Evolutionary conservation across 2,329 filamentous ascomycete genomes (phyloP), one percentile per base, ranked within the genome.

Genomic region (Pseudonectria buxi): DNA sequence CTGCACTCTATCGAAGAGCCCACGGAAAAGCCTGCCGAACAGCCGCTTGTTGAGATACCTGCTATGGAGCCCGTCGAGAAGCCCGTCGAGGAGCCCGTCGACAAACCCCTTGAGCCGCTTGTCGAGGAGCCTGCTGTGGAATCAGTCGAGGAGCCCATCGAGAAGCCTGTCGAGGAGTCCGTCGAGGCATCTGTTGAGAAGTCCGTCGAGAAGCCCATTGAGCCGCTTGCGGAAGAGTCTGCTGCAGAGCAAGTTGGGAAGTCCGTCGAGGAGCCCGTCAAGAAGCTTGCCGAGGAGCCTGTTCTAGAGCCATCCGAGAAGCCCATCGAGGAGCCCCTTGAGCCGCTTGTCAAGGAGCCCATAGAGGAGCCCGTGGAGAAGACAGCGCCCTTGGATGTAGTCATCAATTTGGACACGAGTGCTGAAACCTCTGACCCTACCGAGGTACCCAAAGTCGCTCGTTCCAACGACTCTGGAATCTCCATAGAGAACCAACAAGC

Each of bases 251-350:
- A 34, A 24, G 32, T 33, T 2, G 27, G 39, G 14, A 29, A 35
- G n/a, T 26, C 33, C 4, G 32, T 27, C 4, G 33, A 32, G 27
- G 31, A 26, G 26, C 24, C 26, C 13, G 24, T 4, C 24, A 30
- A 10, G 24, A 35, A 25, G 6, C 25, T 10, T 28, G 27, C 7
- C 7, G 49, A 51, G n/a, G n/a, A n/a, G n/a, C n/a, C n/a, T n/a
- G n/a, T n/a, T n/a, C n/a, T n/a, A n/a, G n/a, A n/a, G n/a, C n/a
- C n/a, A n/a, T n/a, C n/a, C 7, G 22, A 22, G n/a, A 15, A 12
- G 12, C 46, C 50, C 6, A 39, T 32, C 11, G 48, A 45, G 2
- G 38, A 34, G 3, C 40, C 48, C 15, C 46, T 22, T 9, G 18
- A 22, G 18, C 5, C 18, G 18, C 18, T 22, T 22, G 5, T 9